Evolutionary conservation across 1,284 basidiomycete genomes (phyloP).

Genomic region (Papiliotrema flavescens): DNA sequence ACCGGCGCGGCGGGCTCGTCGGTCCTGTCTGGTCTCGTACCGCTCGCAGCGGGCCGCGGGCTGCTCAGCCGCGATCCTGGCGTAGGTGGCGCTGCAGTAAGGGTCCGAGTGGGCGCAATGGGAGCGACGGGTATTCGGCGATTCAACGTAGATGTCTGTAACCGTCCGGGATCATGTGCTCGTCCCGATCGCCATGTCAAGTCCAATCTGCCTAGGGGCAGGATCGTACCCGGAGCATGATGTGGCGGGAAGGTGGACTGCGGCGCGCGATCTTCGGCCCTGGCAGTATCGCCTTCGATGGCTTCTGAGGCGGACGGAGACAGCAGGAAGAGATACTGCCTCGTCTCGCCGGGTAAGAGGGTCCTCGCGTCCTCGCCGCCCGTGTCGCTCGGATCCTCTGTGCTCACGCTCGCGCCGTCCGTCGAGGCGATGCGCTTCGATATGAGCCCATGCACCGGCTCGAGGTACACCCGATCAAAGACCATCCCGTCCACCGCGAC

Average conservation of each 20-base stretch:
- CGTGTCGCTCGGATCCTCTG: conserved; percentile 19
- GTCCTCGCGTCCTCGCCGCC: conserved; percentile 48
- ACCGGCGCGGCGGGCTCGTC: background rate
- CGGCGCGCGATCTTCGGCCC: background rate
- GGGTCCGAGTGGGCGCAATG: conserved; percentile 3
- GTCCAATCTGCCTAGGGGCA: conserved; percentile 74
- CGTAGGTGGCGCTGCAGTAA: background rate
- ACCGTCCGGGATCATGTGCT: conserved; percentile 68
- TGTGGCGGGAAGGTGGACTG: conserved; percentile 53
- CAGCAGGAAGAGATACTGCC: conserved; percentile 80
- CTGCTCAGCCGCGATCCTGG: background rate
- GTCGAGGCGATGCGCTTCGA: conserved; percentile 38
- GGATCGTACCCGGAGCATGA: conserved; percentile 62
- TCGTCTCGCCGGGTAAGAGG: conserved; percentile 72
- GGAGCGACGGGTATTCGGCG: conserved; percentile 24
- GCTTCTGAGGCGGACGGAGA: conserved; percentile 51
- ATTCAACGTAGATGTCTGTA: conserved; percentile 63
- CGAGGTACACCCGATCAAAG: conserved; percentile 70
- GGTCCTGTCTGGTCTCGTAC: background rate
- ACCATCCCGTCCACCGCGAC: conserved; percentile 68
- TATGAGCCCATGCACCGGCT: conserved; percentile 67
- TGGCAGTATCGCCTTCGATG: background rate
- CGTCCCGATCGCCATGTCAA: conserved; percentile 61
- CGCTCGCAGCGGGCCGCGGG: background rate
- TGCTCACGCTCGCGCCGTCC: conserved; percentile 5